phyloP scores from a whole-genome alignment of 139 green algal species.

The Closterium sp. region DNA sequence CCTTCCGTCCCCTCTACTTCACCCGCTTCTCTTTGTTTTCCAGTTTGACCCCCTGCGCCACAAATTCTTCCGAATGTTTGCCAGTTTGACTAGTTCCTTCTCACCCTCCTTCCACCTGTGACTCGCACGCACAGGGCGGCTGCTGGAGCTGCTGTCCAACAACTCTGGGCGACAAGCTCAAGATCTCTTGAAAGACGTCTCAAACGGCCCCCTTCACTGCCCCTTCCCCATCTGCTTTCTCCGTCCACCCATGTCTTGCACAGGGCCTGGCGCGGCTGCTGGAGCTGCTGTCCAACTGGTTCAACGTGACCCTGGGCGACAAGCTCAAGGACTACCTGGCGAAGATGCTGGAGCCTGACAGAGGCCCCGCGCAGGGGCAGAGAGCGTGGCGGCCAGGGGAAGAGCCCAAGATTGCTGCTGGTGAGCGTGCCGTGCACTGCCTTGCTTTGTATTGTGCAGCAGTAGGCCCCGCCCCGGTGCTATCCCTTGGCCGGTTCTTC shows the following conservation, averaged over 20 bases:
- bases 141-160: too few species aligned
- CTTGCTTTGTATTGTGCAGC: not conserved
- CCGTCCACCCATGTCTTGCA: constrained; percentile 58
- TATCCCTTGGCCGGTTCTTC: too few species aligned
- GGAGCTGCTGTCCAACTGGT: constrained; percentile 83
- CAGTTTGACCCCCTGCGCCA: not conserved
- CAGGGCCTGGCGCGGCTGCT: constrained; percentile 74
- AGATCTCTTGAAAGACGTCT: too few species aligned
- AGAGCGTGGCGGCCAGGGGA: constrained; percentile 66
- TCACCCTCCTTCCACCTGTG: too few species aligned
- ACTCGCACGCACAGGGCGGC: too few species aligned
- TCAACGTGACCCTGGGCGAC: constrained; percentile 92
- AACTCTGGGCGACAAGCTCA: too few species aligned
- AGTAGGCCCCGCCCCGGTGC: not conserved
- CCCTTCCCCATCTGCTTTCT: too few species aligned
- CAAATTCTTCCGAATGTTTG: not conserved
- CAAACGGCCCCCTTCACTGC: too few species aligned
- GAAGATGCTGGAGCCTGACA: constrained; percentile 70
- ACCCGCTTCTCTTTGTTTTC: not conserved
- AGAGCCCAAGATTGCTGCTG: constrained; percentile 77
- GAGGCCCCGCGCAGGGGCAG: not conserved
- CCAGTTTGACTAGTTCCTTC: too few species aligned
- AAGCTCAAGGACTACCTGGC: constrained; percentile 92
- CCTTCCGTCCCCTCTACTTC: not conserved
- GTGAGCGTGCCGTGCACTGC: not conserved